Conservation (phyloP, 148 eudicot genomes). For the Simmondsia chinensis region DNA sequence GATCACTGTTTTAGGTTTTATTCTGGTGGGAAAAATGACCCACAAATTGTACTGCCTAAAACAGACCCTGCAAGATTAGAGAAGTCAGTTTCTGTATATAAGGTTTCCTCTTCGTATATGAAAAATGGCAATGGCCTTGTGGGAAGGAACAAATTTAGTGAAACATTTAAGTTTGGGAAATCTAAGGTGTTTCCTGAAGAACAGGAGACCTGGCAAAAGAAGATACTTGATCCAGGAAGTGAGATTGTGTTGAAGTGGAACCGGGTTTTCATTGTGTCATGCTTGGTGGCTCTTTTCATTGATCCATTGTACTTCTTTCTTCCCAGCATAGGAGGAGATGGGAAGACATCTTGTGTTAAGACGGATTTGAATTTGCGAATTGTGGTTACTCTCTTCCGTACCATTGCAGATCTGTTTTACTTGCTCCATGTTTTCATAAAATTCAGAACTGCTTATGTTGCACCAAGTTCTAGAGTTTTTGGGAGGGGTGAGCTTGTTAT, state of each 20-base stretch:
- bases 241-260: slow-evolving; percentile 87
- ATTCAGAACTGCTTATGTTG: slow-evolving; percentile 91
- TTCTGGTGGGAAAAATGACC: slow-evolving; percentile 52
- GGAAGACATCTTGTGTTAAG: slow-evolving; percentile 52
- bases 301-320: slow-evolving; percentile 87
- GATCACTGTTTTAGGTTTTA: slow-evolving; percentile 78
- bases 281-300: slow-evolving; percentile 79
- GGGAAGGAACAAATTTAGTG: slow-evolving; percentile 33
- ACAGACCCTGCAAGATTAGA: slow-evolving; percentile 32
- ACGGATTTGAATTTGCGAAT: slow-evolving; percentile 65
- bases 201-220: slow-evolving; percentile 44
- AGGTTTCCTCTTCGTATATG: slow-evolving; percentile 29
- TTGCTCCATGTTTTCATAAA: slow-evolving; percentile 73
- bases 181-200: slow-evolving; percentile 52
- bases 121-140: slow-evolving; percentile 26
- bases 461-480: slow-evolving; percentile 91
- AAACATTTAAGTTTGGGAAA: slow-evolving; percentile 38
- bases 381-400: slow-evolving; percentile 67
- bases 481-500: slow-evolving; percentile 98
- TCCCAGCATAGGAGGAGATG: slow-evolving; percentile 49
- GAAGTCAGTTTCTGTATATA: slow-evolving; percentile 46
- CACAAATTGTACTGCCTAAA: slow-evolving; percentile 38
- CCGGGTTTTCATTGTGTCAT: slow-evolving; percentile 66
- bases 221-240: slow-evolving; percentile 91
- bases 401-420: slow-evolving; percentile 80